phyloP scores from a whole-genome alignment of 2,329 filamentous ascomycete species.

The Paradendryphiella salina region DNA sequence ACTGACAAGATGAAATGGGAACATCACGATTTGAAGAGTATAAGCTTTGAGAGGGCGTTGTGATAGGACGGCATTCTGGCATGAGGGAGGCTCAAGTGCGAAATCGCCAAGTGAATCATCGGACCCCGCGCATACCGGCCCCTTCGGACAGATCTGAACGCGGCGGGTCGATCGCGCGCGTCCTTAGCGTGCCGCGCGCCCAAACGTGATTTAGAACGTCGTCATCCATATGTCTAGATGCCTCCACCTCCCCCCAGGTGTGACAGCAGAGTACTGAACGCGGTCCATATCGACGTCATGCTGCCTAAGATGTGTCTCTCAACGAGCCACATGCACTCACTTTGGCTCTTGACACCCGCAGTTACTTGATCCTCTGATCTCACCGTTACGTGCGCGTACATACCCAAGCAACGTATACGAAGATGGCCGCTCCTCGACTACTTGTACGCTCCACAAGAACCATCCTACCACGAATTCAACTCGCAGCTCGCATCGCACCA shows the following conservation, averaged over 20 bases:
- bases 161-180: slow-evolving; percentile 4
- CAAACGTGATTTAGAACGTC: slow-evolving; percentile 20
- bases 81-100: neutral
- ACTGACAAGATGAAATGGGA: slow-evolving; percentile 1
- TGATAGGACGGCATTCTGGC: slow-evolving; percentile 1
- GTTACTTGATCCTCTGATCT: slow-evolving; percentile 22
- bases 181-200: slow-evolving; percentile 21
- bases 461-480: slow-evolving; percentile 6
- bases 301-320: slow-evolving; percentile 8
- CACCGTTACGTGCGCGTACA: slow-evolving; percentile 23
- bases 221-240: slow-evolving; percentile 31
- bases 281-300: slow-evolving; percentile 26
- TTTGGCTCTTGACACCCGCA: slow-evolving; percentile 2
- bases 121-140: slow-evolving; percentile 5
- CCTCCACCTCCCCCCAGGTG: slow-evolving; percentile 16
- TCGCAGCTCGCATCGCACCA: neutral
- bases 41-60: neutral
- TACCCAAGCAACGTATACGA: slow-evolving; percentile 3
- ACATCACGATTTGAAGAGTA: neutral
- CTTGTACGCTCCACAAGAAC: slow-evolving; percentile 20
- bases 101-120: neutral
- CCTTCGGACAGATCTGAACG: slow-evolving; percentile 3
- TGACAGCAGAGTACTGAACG: slow-evolving; percentile 12
- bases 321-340: slow-evolving; percentile 7
- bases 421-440: slow-evolving; percentile 24